Evolutionary conservation across 495 filamentous ascomycete species (phyloP), one percentile per base, ranked within the genome.

Genomic region (Penicillium longicatenatum): DNA sequence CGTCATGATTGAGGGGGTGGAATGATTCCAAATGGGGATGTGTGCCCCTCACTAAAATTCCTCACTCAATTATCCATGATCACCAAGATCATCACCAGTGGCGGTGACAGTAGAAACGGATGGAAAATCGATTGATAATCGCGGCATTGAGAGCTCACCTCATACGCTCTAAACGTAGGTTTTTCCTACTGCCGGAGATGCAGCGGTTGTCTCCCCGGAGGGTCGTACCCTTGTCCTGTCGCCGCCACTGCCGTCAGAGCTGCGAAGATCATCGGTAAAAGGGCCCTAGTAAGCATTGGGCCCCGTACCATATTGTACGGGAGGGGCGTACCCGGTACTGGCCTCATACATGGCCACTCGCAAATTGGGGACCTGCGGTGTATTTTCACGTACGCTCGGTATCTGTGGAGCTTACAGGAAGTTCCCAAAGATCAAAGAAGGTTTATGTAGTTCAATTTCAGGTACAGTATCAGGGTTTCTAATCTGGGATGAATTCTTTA

Each of bases 231-330:
- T 48, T 49, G 59, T 63, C 48, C 20, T 19, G 42, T 39, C 55
- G 52, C 62, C 62, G 65, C 65, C 65, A 68, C 65, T 68, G 65
- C 65, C 65, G 65, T 65, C 65, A 65, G 57, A 54, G 54, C 41
- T 58, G 50, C 60, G 42, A 62, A 64, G 64, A 67, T 67, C 64
- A 62, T 61, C 61, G 61, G 64, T 48, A 52, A 54, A 56, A 45
- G 50, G 37, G 50, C 37, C 37, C 31, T 35, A 14, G 31, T 10
- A 17, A 39, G 37, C 6, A 14, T 17, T 39, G 16, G 26, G 31
- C 33, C 30, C 39, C 21, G n/a, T 42, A 24, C 30, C 14, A 9
- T 20, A 6, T 21, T 22, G 33, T 41, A n/a, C 20, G 12, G 26
- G 21, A 39, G 35, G 37, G 50, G 22, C 16, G 35, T 29, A 52